Percentiles rank a stretch among this genome's conserved stretches.
Evolutionary conservation across 2,329 filamentous ascomycete species (phyloP).

Genomic region (Phyllosticta capitalensis): DNA sequence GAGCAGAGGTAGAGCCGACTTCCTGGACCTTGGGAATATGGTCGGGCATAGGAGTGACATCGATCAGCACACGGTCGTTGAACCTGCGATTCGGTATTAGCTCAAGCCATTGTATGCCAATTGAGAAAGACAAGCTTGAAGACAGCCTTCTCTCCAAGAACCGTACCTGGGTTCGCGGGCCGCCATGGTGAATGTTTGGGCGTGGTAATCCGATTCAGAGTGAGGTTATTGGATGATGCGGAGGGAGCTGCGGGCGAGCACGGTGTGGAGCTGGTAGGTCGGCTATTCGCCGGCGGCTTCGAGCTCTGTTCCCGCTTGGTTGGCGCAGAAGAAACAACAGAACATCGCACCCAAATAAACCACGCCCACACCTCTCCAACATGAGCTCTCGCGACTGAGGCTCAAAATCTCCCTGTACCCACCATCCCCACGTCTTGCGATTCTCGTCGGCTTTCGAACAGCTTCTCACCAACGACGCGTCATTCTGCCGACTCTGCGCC

Average conservation of each 20-base stretch:
- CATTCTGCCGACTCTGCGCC: neutral
- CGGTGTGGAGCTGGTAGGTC: neutral
- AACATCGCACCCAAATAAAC: neutral
- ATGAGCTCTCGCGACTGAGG: neutral
- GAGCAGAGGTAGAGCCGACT: constrained; percentile 85
- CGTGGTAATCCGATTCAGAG: constrained; percentile 8
- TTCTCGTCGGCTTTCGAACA: neutral
- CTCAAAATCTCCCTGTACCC: neutral
- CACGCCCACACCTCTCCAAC: neutral
- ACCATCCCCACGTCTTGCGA: neutral
- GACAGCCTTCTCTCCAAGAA: neutral
- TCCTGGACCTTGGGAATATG: constrained; percentile 88
- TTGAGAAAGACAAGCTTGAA: constrained; percentile 13
- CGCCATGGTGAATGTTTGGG: constrained; percentile 44
- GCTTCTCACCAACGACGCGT: neutral
- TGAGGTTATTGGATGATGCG: constrained; percentile 9
- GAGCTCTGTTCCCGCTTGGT: neutral
- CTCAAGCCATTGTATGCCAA: constrained; percentile 16
- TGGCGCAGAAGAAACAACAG: constrained; percentile 1
- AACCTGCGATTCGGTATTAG: constrained; percentile 52
- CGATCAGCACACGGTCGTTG: constrained; percentile 86
- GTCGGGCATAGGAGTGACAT: constrained; percentile 90
- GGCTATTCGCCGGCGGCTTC: constrained; percentile 2
- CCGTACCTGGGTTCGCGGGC: constrained; percentile 51
- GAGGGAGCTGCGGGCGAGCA: neutral